These are phyloP conservation scores for Avena atlantica DNA, from an alignment of 176 grass and related monocot species.

Conservation along the genomic window DNA sequence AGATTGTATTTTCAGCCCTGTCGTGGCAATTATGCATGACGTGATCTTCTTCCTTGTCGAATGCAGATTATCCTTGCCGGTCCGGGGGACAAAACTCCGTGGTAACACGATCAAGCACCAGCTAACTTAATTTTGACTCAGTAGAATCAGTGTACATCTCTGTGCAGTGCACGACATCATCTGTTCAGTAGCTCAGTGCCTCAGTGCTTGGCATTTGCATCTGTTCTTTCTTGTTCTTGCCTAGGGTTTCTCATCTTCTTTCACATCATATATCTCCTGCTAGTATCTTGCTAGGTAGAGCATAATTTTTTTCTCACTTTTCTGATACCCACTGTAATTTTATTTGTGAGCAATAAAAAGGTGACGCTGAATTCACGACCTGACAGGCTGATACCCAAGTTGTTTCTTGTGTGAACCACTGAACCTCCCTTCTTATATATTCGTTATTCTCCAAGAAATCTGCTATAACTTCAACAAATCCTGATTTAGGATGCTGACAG, in stretches of 20 bases:
- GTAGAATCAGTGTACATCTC: slow-evolving; percentile 32
- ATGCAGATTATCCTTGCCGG: slow-evolving; percentile 63
- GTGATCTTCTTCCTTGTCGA: not conserved
- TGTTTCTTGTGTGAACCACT: not conserved
- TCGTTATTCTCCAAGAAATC: not conserved
- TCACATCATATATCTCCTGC: not conserved
- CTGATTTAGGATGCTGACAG: not conserved
- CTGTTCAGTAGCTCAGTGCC: not conserved
- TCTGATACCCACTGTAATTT: not conserved
- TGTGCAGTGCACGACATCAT: not conserved
- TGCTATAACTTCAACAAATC: not conserved
- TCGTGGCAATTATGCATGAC: too few species aligned
- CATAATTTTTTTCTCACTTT: not conserved
- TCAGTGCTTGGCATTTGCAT: not conserved
- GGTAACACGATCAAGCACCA: not conserved
- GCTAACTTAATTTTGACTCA: not conserved
- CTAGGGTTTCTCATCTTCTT: not conserved
- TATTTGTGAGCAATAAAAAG: not conserved
- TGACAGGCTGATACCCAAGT: too few species aligned
- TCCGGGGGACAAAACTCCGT: slow-evolving; percentile 43
- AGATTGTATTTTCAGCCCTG: not conserved
- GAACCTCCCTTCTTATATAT: not conserved
- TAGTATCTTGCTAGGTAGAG: slow-evolving; percentile 33
- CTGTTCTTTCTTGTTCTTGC: not conserved
- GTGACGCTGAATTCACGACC: not conserved